Conservation (phyloP, 2,329 filamentous ascomycete species). For the Cladosporium oxysporum region DNA sequence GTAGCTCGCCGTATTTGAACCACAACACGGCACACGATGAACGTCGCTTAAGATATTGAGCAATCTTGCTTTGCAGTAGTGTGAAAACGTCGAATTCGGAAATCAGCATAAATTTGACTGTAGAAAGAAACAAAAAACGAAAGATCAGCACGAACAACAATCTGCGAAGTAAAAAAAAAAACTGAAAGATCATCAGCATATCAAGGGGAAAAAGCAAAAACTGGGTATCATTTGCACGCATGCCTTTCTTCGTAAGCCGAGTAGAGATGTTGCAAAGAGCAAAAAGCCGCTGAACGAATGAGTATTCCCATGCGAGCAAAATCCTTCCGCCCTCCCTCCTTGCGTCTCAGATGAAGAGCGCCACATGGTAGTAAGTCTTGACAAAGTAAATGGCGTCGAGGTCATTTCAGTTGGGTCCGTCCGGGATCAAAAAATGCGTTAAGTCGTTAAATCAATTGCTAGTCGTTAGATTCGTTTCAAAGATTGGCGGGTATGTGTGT, state of each 20-base stretch:
- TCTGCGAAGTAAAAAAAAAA: neutral
- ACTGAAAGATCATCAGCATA: neutral
- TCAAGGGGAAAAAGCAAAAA: slow-evolving; percentile 4
- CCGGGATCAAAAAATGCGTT: slow-evolving; percentile 1
- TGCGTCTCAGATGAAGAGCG: neutral
- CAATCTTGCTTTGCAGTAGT: neutral
- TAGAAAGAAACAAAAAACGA: neutral
- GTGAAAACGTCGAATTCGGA: neutral
- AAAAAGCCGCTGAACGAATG: slow-evolving; percentile 11
- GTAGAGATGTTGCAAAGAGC: slow-evolving; percentile 3
- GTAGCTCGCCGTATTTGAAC: neutral
- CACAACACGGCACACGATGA: neutral
- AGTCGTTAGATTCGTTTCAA: slow-evolving; percentile 4
- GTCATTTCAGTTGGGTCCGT: neutral
- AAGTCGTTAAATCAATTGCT: slow-evolving; percentile 9
- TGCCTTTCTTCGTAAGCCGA: slow-evolving; percentile 9
- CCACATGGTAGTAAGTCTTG: slow-evolving; percentile 2
- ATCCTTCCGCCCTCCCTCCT: neutral
- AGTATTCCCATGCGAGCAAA: neutral
- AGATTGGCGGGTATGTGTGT: neutral
- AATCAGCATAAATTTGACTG: neutral
- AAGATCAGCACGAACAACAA: neutral
- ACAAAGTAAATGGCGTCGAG: neutral
- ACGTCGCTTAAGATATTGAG: neutral
- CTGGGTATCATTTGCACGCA: slow-evolving; percentile 20